phyloP scores from a whole-genome alignment of 164 flowering plant genomes.

The Echeveria elegans region DNA sequence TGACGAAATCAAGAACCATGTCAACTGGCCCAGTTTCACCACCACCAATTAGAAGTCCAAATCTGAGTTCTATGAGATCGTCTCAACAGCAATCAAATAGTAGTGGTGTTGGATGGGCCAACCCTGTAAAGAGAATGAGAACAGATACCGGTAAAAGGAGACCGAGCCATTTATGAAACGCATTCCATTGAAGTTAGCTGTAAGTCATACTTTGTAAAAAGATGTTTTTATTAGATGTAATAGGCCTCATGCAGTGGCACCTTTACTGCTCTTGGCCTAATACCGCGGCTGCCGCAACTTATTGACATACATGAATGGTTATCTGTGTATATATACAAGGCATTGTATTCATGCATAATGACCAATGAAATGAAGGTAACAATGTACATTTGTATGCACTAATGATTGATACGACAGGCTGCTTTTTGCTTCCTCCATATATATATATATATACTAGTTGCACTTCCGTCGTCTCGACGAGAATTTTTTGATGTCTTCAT shows the following conservation, averaged over 20 bases:
- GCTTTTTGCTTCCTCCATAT: background rate
- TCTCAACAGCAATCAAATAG: constrained; percentile 37
- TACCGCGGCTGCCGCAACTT: too few species aligned
- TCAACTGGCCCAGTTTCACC: constrained; percentile 59
- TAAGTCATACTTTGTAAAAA: constrained; percentile 17
- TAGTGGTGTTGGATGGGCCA: constrained; percentile 75
- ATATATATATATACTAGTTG: too few species aligned
- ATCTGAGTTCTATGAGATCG: constrained; percentile 18
- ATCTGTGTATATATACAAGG: too few species aligned
- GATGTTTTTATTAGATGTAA: constrained; percentile 4
- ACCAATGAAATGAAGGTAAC: too few species aligned
- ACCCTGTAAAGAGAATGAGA: constrained; percentile 89
- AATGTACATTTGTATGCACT: background rate
- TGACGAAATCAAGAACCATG: constrained; percentile 36
- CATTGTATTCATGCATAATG: too few species aligned
- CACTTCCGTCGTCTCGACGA: too few species aligned
- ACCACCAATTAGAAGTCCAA: constrained; percentile 35
- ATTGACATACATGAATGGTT: too few species aligned
- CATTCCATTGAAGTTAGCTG: constrained; percentile 6
- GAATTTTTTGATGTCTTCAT: too few species aligned
- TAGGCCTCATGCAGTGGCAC: constrained; percentile 7
- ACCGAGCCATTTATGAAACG: constrained; percentile 67
- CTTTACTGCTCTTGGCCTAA: too few species aligned
- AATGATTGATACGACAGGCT: background rate
- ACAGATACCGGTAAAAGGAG: constrained; percentile 87